These are phyloP conservation scores for Lentinula novae-zelandiae DNA, from an alignment of 1,284 basidiomycete genomes.

Conservation along the genomic window DNA sequence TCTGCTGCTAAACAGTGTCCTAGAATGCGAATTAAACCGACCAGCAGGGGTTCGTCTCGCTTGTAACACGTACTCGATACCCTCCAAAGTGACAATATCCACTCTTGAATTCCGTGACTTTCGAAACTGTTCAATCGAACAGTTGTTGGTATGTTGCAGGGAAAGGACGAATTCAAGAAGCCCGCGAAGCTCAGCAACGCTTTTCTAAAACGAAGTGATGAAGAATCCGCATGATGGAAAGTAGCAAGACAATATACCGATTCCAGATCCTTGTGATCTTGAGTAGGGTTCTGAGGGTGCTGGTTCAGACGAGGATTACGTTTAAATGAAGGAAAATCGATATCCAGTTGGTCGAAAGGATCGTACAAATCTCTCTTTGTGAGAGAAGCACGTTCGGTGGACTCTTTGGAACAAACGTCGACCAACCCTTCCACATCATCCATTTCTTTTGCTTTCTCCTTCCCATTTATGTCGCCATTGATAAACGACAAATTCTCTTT, in stretches of 20 bases:
- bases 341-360: slow-evolving; percentile 15
- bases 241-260: background rate
- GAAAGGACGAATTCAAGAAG: slow-evolving; percentile 21
- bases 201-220: background rate
- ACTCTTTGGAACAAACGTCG: background rate
- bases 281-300: background rate
- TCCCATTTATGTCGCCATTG: slow-evolving; percentile 15
- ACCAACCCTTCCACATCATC: background rate
- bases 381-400: background rate
- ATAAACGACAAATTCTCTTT: slow-evolving; percentile 34
- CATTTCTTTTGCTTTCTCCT: slow-evolving; percentile 19
- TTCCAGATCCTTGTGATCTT: background rate
- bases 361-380: slow-evolving; percentile 1
- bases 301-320: background rate
- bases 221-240: background rate
- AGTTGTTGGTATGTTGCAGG: slow-evolving; percentile 16
- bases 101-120: slow-evolving; percentile 13
- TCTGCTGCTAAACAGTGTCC: slow-evolving; percentile 5
- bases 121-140: slow-evolving; percentile 18
- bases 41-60: slow-evolving; percentile 4
- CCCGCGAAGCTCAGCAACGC: slow-evolving; percentile 1
- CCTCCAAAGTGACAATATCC: slow-evolving; percentile 23
- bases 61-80: slow-evolving; percentile 19
- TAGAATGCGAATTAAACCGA: background rate
- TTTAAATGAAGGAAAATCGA: slow-evolving; percentile 12